Evolutionary conservation across 306 rosid genomes (phyloP), one percentile per base, ranked within the genome.

Genomic region (Coriaria nepalensis): DNA sequence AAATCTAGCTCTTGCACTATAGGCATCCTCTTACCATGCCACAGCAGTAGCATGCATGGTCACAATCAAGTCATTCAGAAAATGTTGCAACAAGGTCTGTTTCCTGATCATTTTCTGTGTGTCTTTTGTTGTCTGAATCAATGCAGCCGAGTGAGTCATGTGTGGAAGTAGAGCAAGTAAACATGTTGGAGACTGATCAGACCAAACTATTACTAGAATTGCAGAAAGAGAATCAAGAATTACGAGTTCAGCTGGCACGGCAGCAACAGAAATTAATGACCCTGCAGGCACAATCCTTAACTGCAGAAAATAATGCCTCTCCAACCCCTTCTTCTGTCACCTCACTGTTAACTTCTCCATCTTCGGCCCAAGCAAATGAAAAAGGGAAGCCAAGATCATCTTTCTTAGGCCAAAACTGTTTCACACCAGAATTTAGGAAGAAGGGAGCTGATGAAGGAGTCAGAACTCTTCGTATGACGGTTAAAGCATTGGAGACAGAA

Each of bases 201-300:
- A 78, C 94, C 35, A 90, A 79, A 72, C 69, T 84, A 45, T 59
- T 90, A 50, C 74, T 75, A 34, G 95, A 79, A 67, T 62, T 90
- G 55, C 95, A 90, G 75, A 84, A 75, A 65, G 94, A 90, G 72
- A 90, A 90, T 45, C 79, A 84, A 0, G 95, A 90, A 41, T 61
- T 90, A 43, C 71, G 95, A 40, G 67, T 75, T 14, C 97, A 90
- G 56, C 53, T 90, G 69, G 87, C 82, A 35, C 62, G 56, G 11
- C 97, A 81, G 44, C 90, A 90, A 57, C 95, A 81, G 62, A 90
- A 84, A 67, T 50, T 84, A 32, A 49, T 75, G 40, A 68, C 85
- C 46, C 66, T 90, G 15, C 73, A 81, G 71, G 80, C 92, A 56
- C 87, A 81, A 40, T 64, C 79, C 45, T 64, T 84, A 49, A 87